Percentiles rank a stretch among this genome's conserved stretches.
These are phyloP conservation scores for Stachybotrys chlorohalonatus DNA, from an alignment of 2,329 filamentous ascomycete genomes.

Conservation along the genomic window DNA sequence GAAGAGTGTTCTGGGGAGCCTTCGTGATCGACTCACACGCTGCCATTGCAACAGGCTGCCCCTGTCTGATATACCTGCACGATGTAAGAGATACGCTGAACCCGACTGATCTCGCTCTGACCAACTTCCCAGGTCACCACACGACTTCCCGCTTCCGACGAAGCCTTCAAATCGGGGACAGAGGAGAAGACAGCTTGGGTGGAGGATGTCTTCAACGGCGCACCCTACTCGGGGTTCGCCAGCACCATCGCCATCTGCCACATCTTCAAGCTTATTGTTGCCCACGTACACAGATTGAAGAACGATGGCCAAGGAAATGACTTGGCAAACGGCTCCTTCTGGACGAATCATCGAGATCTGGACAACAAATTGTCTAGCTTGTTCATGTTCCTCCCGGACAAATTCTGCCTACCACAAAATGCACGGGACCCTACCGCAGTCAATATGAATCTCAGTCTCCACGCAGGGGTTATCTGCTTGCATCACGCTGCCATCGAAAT, in stretches of 20 bases:
- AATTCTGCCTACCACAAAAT: conserved; percentile 61
- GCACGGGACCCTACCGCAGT: conserved; percentile 63
- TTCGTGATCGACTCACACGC: conserved; percentile 80
- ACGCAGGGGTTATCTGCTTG: conserved; percentile 79
- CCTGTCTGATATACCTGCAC: conserved; percentile 65
- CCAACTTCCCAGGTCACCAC: conserved; percentile 50
- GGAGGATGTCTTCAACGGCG: conserved; percentile 52
- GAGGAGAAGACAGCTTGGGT: conserved; percentile 56
- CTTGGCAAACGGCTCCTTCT: conserved; percentile 67
- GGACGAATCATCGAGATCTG: conserved; percentile 74
- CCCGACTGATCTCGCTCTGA: not conserved
- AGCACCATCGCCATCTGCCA: conserved; percentile 65
- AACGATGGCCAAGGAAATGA: conserved; percentile 65
- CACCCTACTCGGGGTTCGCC: conserved; percentile 60
- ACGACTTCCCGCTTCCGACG: conserved; percentile 70
- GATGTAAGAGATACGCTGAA: conserved; percentile 37
- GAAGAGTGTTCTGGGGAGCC: conserved; percentile 77
- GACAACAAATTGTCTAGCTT: conserved; percentile 73
- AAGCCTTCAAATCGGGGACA: conserved; percentile 60
- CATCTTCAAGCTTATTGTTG: conserved; percentile 72
- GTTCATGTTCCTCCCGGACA: conserved; percentile 68
- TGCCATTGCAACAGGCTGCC: conserved; percentile 86
- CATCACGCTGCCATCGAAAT: conserved; percentile 85
- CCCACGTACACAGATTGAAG: conserved; percentile 67
- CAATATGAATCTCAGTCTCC: conserved; percentile 80